A percentile compares a stretch with the other conserved stretches of the same genome.
phyloP scores from a whole-genome alignment of 345 rosid species.

The Leavenworthia alabamica region DNA sequence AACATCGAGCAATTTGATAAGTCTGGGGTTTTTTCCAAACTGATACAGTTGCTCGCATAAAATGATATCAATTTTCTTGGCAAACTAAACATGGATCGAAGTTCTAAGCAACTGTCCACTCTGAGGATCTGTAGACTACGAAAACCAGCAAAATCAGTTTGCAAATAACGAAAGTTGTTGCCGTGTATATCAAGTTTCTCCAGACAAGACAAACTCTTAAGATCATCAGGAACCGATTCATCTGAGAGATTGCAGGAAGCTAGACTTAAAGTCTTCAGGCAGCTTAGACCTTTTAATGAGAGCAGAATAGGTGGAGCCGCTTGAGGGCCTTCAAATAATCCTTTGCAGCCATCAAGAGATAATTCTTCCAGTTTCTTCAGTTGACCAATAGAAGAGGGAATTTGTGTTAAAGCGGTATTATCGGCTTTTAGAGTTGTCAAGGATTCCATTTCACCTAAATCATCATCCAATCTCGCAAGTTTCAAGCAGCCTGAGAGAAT shows the following conservation, averaged over 20 bases:
- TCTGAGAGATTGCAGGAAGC: constrained; percentile 10
- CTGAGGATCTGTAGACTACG: neutral
- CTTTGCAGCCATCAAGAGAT: constrained; percentile 12
- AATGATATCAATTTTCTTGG: constrained; percentile 6
- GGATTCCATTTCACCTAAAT: constrained; percentile 7
- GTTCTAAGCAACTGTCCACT: constrained; percentile 13
- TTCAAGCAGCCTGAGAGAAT: constrained; percentile 17
- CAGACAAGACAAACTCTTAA: constrained; percentile 8
- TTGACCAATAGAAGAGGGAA: neutral
- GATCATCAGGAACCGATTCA: neutral
- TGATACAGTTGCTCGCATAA: neutral
- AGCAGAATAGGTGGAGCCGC: neutral
- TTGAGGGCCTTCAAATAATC: no score
- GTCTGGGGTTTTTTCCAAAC: neutral
- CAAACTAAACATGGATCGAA: constrained; percentile 13
- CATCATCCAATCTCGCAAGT: constrained; percentile 4
- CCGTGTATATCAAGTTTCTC: constrained; percentile 2
- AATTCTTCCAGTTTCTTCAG: neutral
- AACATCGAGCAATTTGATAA: neutral
- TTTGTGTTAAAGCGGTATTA: neutral
- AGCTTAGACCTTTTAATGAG: neutral
- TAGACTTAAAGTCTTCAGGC: constrained; percentile 7
- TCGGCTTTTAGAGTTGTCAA: neutral
- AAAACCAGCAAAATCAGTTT: constrained; percentile 1
- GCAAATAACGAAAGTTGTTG: constrained; percentile 6